Conservation (phyloP, 2,329 filamentous ascomycete genomes). For the Cryphonectria naterciae region DNA sequence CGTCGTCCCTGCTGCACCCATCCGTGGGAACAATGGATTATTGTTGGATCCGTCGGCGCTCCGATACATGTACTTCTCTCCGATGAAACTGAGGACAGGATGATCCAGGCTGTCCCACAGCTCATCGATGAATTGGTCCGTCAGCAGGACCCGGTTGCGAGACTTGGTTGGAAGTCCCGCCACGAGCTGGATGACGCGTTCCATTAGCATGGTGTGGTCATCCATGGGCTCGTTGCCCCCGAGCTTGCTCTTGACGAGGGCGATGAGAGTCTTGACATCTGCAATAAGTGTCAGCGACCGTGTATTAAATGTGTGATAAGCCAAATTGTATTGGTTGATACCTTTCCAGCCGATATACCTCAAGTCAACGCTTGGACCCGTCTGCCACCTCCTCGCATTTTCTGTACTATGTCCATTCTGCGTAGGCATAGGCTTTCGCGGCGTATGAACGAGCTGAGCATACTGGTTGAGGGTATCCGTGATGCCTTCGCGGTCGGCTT, state of each 20-base stretch:
- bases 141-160: conserved; percentile 63
- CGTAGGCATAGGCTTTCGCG: conserved; percentile 64
- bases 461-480: conserved; percentile 40
- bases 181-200: conserved; percentile 72
- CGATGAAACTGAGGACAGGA: conserved; percentile 68
- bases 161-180: conserved; percentile 66
- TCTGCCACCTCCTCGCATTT: conserved; percentile 50
- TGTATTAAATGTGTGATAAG: not conserved
- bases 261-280: conserved; percentile 66
- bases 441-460: conserved; percentile 48
- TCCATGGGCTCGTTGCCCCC: conserved; percentile 67
- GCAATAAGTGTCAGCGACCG: conserved; percentile 32
- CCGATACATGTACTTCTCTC: conserved; percentile 66
- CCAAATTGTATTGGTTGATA: conserved; percentile 26
- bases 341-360: conserved; percentile 56
- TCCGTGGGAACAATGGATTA: conserved; percentile 66
- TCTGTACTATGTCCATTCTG: conserved; percentile 68
- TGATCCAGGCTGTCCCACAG: conserved; percentile 76
- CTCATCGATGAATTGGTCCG: conserved; percentile 68
- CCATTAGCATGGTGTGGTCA: conserved; percentile 80
- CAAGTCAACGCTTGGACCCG: conserved; percentile 60
- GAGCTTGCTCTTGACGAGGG: conserved; percentile 64
- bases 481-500: conserved; percentile 40
- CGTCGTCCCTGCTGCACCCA: conserved; percentile 69
- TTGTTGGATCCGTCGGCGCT: conserved; percentile 73